Percentiles rank a stretch among this genome's conserved stretches.
These are phyloP conservation scores for Pinus taeda DNA, from an alignment of 75 land plant genomes.

Conservation along the genomic window DNA sequence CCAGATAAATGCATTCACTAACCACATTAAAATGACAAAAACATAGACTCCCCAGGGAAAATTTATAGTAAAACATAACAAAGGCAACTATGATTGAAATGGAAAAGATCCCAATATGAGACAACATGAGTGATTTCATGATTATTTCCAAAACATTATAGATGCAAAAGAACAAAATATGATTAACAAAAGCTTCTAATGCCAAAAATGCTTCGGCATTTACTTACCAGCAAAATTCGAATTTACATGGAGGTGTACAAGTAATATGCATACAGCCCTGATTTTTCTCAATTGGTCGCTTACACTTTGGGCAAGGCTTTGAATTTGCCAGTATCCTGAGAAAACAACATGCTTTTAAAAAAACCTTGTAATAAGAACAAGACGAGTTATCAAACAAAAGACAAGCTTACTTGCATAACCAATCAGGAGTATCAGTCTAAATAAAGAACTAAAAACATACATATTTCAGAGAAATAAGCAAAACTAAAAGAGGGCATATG, in stretches of 20 bases:
- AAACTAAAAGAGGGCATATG: no score
- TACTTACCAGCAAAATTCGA: constrained; percentile 96
- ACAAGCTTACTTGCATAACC: no score
- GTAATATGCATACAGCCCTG: constrained; percentile 99
- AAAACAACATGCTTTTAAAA: no score
- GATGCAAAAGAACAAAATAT: not conserved
- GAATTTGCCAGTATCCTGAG: constrained; percentile 84
- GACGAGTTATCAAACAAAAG: no score
- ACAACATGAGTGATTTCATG: not conserved
- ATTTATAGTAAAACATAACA: not conserved
- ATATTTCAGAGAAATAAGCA: no score
- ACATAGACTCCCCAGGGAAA: not conserved
- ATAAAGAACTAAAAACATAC: no score
- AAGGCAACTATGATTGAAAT: not conserved
- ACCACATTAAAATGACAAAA: not conserved
- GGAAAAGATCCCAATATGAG: not conserved
- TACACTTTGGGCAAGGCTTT: constrained; percentile 97
- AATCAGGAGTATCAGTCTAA: no score
- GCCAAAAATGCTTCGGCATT: not conserved
- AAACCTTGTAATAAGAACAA: no score
- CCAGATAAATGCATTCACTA: not conserved
- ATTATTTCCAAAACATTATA: not conserved
- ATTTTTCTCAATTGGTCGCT: constrained; percentile 95
- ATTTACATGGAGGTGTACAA: constrained; percentile 95
- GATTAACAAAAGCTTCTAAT: not conserved